Conservation (phyloP, 2,329 filamentous ascomycete genomes). For the Trichoderma polysporum region DNA sequence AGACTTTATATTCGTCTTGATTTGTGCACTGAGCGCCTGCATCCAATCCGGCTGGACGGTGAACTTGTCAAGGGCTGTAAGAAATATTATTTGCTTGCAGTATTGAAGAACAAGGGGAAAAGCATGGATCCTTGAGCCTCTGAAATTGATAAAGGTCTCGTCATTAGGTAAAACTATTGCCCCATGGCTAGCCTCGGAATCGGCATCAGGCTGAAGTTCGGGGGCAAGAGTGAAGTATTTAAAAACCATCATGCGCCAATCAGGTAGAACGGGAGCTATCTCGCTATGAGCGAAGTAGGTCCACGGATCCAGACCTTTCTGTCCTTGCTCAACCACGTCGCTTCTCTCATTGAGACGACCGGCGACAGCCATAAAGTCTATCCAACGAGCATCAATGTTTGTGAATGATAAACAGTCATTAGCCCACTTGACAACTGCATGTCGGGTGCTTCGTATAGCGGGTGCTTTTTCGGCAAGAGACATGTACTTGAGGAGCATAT, state of each 20-base stretch:
- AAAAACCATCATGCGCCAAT: constrained; percentile 52
- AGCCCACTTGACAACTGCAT: constrained; percentile 82
- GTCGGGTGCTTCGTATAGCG: constrained; percentile 72
- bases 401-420: constrained; percentile 82
- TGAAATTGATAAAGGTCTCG: constrained; percentile 47
- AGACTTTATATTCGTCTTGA: constrained; percentile 67
- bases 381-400: constrained; percentile 80
- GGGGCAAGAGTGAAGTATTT: constrained; percentile 49
- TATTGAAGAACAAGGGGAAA: constrained; percentile 71
- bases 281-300: constrained; percentile 48
- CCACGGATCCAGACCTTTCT: constrained; percentile 76
- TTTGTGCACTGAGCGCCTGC: constrained; percentile 68
- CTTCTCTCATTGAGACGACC: constrained; percentile 66
- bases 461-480: constrained; percentile 47
- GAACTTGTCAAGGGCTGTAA: constrained; percentile 48
- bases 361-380: constrained; percentile 78
- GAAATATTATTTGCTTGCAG: constrained; percentile 54
- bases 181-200: constrained; percentile 18
- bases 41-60: constrained; percentile 81
- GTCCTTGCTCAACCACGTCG: constrained; percentile 86
- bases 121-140: constrained; percentile 49
- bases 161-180: constrained; percentile 13
- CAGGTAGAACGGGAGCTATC: constrained; percentile 43
- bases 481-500: constrained; percentile 69
- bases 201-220: constrained; percentile 31